phyloP scores from a whole-genome alignment of 306 rosid genomes.

The Begonia masoniana region DNA sequence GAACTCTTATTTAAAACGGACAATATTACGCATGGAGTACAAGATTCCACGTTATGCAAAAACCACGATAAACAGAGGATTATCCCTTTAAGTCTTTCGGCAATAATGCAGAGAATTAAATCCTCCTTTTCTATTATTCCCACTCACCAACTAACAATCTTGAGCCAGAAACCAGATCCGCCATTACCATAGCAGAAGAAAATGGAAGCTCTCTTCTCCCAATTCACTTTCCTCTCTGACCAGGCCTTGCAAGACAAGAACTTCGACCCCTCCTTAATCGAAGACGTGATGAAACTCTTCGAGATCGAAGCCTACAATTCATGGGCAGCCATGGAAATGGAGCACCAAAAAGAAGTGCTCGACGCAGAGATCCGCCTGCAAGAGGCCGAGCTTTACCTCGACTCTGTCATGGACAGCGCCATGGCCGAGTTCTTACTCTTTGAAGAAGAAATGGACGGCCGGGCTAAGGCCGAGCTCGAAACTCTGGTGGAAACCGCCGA shows the following conservation, averaged over 20 bases:
- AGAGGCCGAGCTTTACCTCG: constrained; percentile 56
- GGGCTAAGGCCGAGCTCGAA: constrained; percentile 29
- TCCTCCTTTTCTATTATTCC: no score
- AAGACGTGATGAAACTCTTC: constrained; percentile 71
- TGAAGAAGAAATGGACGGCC: constrained; percentile 52
- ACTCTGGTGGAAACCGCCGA: constrained; percentile 43
- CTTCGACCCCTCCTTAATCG: constrained; percentile 69
- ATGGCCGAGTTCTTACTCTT: constrained; percentile 78
- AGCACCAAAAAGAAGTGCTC: constrained; percentile 34
- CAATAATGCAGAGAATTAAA: no score
- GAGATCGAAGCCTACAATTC: constrained; percentile 92
- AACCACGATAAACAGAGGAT: no score
- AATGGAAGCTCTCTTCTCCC: constrained; percentile 71
- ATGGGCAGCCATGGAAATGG: constrained; percentile 76
- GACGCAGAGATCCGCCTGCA: constrained; percentile 44
- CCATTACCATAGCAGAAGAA: not conserved
- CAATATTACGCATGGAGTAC: no score
- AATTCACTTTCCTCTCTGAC: constrained; percentile 61
- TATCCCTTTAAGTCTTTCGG: no score
- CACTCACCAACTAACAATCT: no score
- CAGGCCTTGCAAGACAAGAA: constrained; percentile 58
- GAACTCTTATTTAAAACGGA: no score
- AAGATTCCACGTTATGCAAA: no score
- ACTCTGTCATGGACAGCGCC: constrained; percentile 71
- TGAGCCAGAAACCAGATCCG: not conserved